Evolutionary conservation across 2,329 filamentous ascomycete genomes (phyloP).

Genomic region (Ilyonectria robusta): DNA sequence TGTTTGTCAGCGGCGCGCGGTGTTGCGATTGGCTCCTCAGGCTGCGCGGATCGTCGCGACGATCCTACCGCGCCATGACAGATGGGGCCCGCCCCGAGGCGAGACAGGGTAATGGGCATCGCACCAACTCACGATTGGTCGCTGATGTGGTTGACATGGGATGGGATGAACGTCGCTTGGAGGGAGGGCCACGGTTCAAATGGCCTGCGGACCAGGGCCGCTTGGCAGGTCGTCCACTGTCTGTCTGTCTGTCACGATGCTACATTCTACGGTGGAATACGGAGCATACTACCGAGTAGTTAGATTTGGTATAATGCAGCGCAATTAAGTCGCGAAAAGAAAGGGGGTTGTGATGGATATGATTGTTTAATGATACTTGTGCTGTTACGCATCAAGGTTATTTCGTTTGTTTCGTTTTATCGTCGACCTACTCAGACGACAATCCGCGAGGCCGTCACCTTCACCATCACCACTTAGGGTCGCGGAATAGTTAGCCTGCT

Average conservation of each 20-base stretch:
- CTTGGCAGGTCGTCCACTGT: conserved; percentile 8
- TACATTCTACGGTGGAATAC: background rate
- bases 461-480: background rate
- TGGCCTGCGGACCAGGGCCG: conserved; percentile 3
- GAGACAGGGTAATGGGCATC: conserved; percentile 37
- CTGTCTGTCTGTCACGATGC: background rate
- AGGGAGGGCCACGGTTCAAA: conserved; percentile 5
- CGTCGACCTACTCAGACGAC: too few relatives aligned
- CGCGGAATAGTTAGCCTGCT: background rate
- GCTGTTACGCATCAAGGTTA: too few relatives aligned
- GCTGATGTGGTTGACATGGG: conserved; percentile 30
- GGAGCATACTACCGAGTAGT: background rate
- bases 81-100: conserved; percentile 44
- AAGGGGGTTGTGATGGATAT: too few relatives aligned
- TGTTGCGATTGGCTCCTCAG: conserved; percentile 55
- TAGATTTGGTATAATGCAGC: too few relatives aligned
- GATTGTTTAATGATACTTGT: too few relatives aligned
- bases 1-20: conserved; percentile 42
- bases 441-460: background rate
- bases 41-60: conserved; percentile 46
- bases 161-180: conserved; percentile 31
- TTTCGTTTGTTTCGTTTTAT: background rate
- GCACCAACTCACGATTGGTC: conserved; percentile 38
- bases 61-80: conserved; percentile 47
- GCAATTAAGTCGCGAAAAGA: too few relatives aligned